These are phyloP conservation scores for Rhynchosporium secalis DNA, from an alignment of 2,329 filamentous ascomycete genomes.

Conservation along the genomic window DNA sequence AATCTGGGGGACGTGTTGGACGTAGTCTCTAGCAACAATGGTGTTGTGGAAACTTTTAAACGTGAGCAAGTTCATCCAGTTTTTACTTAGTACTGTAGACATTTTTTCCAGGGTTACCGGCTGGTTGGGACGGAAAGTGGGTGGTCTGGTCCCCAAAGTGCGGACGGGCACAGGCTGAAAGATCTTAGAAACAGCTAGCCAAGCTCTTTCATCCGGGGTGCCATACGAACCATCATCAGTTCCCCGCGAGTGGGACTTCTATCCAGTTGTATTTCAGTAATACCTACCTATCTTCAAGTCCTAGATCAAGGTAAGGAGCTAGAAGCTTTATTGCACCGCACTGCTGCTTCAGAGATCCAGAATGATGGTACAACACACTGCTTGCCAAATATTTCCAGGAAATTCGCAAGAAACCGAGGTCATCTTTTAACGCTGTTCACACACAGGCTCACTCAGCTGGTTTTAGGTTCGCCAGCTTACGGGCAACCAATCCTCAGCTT, in stretches of 20 bases:
- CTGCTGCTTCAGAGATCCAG: not conserved
- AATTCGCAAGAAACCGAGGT: not conserved
- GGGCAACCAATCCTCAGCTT: not conserved
- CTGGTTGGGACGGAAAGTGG: slow-evolving; percentile 5
- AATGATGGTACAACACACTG: not conserved
- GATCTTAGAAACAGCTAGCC: not conserved
- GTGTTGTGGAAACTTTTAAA: too few species aligned
- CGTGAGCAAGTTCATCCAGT: too few species aligned
- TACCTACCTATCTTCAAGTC: not conserved
- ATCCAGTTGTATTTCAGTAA: not conserved
- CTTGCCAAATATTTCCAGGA: not conserved
- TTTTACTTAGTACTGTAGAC: too few species aligned
- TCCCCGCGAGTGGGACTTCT: not conserved
- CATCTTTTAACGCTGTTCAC: not conserved
- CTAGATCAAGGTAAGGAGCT: not conserved
- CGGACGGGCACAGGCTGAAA: not conserved
- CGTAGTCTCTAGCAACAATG: too few species aligned
- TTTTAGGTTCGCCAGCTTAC: not conserved
- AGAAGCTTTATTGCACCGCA: not conserved
- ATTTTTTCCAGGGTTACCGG: not conserved
- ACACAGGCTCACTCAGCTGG: too few species aligned
- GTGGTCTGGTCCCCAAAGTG: not conserved
- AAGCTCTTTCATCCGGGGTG: not conserved
- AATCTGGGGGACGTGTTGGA: too few species aligned
- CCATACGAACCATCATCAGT: not conserved